Evolutionary conservation across 2,329 filamentous ascomycete genomes (phyloP).

Genomic region (Cladosporium austrohemisphaericum): DNA sequence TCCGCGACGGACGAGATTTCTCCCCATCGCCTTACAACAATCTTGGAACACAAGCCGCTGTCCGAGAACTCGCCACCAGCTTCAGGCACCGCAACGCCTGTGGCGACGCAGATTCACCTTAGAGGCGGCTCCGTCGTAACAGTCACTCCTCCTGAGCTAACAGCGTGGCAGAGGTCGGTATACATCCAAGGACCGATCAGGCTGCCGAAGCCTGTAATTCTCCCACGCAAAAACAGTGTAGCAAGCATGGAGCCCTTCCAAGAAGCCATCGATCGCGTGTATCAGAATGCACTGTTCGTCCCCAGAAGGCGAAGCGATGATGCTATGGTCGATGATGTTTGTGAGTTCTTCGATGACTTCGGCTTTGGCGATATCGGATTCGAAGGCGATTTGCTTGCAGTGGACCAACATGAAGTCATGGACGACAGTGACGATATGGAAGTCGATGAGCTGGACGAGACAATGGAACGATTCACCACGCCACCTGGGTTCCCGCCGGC

Average conservation of each 20-base stretch:
- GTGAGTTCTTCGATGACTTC: conserved; percentile 41
- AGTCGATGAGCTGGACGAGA: conserved; percentile 17
- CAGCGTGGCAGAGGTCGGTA: conserved; percentile 32
- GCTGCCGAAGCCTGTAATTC: conserved; percentile 33
- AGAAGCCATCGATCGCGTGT: conserved; percentile 31
- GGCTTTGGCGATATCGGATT: conserved; percentile 32
- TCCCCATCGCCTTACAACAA: conserved; percentile 22
- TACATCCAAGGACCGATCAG: conserved; percentile 43
- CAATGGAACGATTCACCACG: conserved; percentile 24
- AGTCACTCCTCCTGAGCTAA: conserved; percentile 33
- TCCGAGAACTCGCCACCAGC: conserved; percentile 23
- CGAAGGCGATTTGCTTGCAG: conserved; percentile 21
- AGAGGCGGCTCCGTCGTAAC: conserved; percentile 34
- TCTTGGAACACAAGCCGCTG: conserved; percentile 19
- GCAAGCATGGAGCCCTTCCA: conserved; percentile 40
- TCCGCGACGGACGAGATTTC: conserved; percentile 14
- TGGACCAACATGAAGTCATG: not conserved
- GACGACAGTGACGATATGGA: conserved; percentile 18
- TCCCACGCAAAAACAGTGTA: conserved; percentile 39
- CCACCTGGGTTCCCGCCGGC: conserved; percentile 20
- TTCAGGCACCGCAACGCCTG: conserved; percentile 22
- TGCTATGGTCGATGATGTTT: conserved; percentile 37
- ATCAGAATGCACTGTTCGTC: conserved; percentile 26
- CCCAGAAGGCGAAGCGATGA: conserved; percentile 34
- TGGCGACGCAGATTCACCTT: conserved; percentile 31